Evolutionary conservation across 495 filamentous ascomycete species (phyloP), one percentile per base, ranked within the genome.

Genomic region (Penicillium psychrofluorescens): DNA sequence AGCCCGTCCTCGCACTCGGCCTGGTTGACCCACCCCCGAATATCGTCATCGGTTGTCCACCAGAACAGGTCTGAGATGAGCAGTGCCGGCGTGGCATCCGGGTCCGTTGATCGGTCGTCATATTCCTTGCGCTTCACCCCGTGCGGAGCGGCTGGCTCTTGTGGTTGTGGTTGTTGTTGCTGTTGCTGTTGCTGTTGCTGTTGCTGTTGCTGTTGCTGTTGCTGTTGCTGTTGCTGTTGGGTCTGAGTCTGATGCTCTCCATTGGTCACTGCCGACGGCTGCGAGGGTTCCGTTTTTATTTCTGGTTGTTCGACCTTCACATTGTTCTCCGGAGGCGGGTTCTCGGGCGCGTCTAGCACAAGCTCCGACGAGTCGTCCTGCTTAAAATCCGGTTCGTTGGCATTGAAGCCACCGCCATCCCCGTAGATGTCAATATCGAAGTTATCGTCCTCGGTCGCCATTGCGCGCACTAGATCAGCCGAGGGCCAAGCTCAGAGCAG

Each of bases 381-480:
- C 43, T 74, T 75, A 39, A 67, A 67, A 35, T 74, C 73, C 22
- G 73, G 64, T 22, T 73, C 69, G 37, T 67, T 68, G 42, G 56
- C 56, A 46, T 61, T 70, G 46, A 66, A 68, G 12, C 72, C 64
- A 45, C 76, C 74, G 43, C 83, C 81, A 61, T 96, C 86, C 49
- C 88, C 91, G 63, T 95, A 96, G 67, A 96, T 90, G 64, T 97
- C 94, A 76, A 96, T 95, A 62, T 97, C 92, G 75, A 96, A 97
- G 58, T 95, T 90, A 66, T 92, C 86, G 67, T 95, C 86, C 56
- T 83, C 80, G 47, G 68, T 64, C 53, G 85, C 86, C 86, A 91
- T 91, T 46, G 55, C 77, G 22, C 4, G 69, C 53, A 47, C 55
- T 62, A 64, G 37, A 42, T 58, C 53, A 35, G 36, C 43, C 39